A percentile compares a stretch with the other conserved stretches of the same genome.
Evolutionary conservation across 331 rosid species (phyloP).

Genomic region (Malus hybrid): DNA sequence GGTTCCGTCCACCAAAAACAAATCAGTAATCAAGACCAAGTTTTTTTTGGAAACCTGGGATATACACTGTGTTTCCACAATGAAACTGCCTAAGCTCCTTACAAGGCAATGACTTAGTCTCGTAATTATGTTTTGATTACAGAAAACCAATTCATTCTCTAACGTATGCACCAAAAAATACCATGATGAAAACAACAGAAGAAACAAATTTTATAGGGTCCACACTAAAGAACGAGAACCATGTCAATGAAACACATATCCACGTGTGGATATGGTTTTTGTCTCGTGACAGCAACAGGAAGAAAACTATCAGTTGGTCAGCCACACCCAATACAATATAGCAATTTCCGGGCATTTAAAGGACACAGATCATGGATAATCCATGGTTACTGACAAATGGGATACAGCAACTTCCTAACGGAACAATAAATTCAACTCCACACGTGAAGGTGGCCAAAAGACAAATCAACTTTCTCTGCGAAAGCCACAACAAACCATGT

Average conservation of each 20-base stretch:
- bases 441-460: not conserved
- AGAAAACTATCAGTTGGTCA: not conserved
- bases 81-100: not conserved
- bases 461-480: not conserved
- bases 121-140: not conserved
- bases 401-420: not conserved
- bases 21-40: not conserved
- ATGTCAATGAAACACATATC: not conserved
- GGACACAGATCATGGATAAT: not conserved
- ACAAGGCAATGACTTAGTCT: not conserved
- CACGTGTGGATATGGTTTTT: not conserved
- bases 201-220: not conserved
- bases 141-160: not conserved
- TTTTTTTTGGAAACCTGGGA: not conserved
- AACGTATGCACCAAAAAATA: not conserved
- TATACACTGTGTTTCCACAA: not conserved
- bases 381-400: not conserved
- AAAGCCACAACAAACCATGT: not conserved
- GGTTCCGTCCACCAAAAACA: not conserved
- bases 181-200: not conserved
- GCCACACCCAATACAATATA: not conserved
- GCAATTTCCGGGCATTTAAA: not conserved
- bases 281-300: not conserved
- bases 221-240: not conserved
- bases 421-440: not conserved